phyloP scores from a whole-genome alignment of 2,329 filamentous ascomycete species.

The Apiospora phragmitis region DNA sequence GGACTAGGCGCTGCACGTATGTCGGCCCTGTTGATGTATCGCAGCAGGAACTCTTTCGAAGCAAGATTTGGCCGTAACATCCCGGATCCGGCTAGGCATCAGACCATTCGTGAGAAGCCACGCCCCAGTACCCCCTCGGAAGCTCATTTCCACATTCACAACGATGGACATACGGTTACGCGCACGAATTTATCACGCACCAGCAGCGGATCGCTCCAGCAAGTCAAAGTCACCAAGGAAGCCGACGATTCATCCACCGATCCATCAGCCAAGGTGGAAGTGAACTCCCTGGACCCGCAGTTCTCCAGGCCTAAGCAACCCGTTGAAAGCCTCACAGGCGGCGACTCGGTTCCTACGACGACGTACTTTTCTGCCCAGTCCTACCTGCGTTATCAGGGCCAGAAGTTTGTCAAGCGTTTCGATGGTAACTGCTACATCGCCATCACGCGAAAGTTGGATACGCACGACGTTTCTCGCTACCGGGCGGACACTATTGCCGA shows the following conservation, averaged over 20 bases:
- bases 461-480: slow-evolving; percentile 87
- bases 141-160: slow-evolving; percentile 79
- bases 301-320: slow-evolving; percentile 63
- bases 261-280: slow-evolving; percentile 25
- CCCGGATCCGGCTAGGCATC: slow-evolving; percentile 78
- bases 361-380: slow-evolving; percentile 99
- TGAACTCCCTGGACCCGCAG: slow-evolving; percentile 59
- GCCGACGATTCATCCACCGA: slow-evolving; percentile 31
- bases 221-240: slow-evolving; percentile 12
- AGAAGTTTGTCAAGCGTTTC: slow-evolving; percentile 95
- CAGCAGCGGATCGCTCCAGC: slow-evolving; percentile 38
- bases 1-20: slow-evolving; percentile 94
- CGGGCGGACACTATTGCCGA: slow-evolving; percentile 68
- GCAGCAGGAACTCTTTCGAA: slow-evolving; percentile 96
- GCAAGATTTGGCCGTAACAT: slow-evolving; percentile 91
- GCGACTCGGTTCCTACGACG: slow-evolving; percentile 55
- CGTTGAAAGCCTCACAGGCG: slow-evolving; percentile 47
- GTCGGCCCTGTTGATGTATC: slow-evolving; percentile 93
- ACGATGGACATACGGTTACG: slow-evolving; percentile 73
- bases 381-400: slow-evolving; percentile 93
- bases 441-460: slow-evolving; percentile 96
- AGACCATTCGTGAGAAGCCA: slow-evolving; percentile 74
- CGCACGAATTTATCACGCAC: slow-evolving; percentile 50
- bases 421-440: slow-evolving; percentile 99
- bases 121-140: slow-evolving; percentile 64